A percentile compares a stretch with the other conserved stretches of the same genome.
phyloP scores from a whole-genome alignment of 2,329 filamentous ascomycete species.

The Apiospora rasikravindrae region DNA sequence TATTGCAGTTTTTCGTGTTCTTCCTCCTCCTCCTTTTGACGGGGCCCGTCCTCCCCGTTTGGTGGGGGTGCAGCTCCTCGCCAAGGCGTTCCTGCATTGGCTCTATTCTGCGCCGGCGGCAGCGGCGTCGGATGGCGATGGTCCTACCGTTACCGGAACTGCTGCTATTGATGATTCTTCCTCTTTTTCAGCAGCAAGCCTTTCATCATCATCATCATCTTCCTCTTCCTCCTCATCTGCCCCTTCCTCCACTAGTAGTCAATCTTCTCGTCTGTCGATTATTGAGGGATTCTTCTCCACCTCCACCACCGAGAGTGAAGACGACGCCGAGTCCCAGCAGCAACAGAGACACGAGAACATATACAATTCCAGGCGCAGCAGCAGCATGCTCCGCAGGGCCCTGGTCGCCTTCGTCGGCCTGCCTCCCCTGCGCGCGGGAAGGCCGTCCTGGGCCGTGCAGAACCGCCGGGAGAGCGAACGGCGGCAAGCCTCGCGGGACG shows the following conservation, averaged over 20 bases:
- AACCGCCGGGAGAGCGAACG: not conserved
- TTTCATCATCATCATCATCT: too few relatives aligned
- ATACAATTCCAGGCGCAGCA: not conserved
- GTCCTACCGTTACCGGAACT: not conserved
- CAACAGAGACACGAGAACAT: not conserved
- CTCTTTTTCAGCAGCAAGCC: too few relatives aligned
- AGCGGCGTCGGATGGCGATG: too few relatives aligned
- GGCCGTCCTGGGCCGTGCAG: not conserved
- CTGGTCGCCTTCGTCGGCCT: not conserved
- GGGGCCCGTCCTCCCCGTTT: not conserved
- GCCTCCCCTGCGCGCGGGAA: not conserved
- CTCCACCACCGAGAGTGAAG: too few relatives aligned
- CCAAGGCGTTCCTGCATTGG: not conserved
- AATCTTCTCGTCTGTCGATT: too few relatives aligned
- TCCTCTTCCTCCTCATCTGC: too few relatives aligned
- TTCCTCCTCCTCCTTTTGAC: not conserved
- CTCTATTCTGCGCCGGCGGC: not conserved
- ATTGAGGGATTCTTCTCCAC: too few relatives aligned
- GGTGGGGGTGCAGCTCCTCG: not conserved
- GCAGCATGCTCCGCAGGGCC: not conserved
- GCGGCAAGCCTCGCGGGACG: not conserved
- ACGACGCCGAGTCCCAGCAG: not conserved
- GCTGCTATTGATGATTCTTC: too few relatives aligned
- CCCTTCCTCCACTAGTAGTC: too few relatives aligned
- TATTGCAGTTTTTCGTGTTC: not conserved